Evolutionary conservation across 352 stramenopile genomes (phyloP), one percentile per base, ranked within the genome.

Genomic region (Hyaloperonospora arabidopsidis): DNA sequence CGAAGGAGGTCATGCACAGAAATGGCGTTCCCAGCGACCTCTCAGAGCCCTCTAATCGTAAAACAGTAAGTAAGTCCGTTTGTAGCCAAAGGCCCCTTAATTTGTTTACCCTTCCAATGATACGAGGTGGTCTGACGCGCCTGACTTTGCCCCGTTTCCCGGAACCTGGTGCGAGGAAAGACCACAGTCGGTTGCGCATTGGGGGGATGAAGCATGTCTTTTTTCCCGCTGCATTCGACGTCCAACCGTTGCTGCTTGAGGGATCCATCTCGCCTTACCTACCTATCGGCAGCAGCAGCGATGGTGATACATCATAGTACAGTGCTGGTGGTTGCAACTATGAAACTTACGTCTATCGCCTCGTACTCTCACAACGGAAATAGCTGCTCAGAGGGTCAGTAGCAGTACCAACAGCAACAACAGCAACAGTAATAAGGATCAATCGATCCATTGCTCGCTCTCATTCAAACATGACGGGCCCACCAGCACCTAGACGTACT

Each of bases 291-390:
- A 32, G 25, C 25, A 32, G 25, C 25, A 4, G 4, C 25, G 8
- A 32, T 32, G 25, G 25, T 32, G 25, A 32, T 8, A 4, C 4
- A 8, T 32, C 25, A 8, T 32, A 57, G 52, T n/a, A n/a, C 43
- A 52, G 57, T 68, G 44, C 44, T 52, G 38, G 48, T 55, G 40
- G 48, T 63, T 63, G 46, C 41, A 34, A 17, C 21, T 25, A 45
- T 28, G 21, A 32, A 32, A 32, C 25, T 32, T 8, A 32, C 25
- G 25, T 8, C 25, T 32, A 32, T 32, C 25, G 25, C 25, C 4
- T 8, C 25, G 4, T 32, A 32, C 25, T 21, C 52, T 63, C 65
- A 72, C 21, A 62, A 67, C 56, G 28, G 41, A 69, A 68, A 58
- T 59, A 45, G 52, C 56, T 49, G 40, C 44, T 14, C 7, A 15